These are phyloP conservation scores for Aspergillus haitiensis DNA, from an alignment of 495 filamentous ascomycete species.

Conservation along the genomic window DNA sequence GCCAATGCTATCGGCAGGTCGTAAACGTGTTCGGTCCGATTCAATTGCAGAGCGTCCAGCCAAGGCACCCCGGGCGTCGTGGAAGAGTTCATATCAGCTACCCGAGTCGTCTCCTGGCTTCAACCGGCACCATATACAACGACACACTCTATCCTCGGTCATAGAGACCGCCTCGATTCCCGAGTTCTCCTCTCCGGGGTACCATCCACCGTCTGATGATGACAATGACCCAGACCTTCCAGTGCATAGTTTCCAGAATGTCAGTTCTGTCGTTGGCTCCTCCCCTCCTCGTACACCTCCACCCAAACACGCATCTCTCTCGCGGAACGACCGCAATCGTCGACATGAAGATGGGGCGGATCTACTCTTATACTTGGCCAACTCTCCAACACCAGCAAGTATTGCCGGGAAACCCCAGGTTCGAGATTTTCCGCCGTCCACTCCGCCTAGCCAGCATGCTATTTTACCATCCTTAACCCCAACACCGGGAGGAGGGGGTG, in stretches of 20 bases:
- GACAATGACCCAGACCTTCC: slow-evolving; percentile 73
- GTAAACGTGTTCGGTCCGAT: slow-evolving; percentile 71
- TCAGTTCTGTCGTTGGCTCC: slow-evolving; percentile 57
- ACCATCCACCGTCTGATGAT: slow-evolving; percentile 68
- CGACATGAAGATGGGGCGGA: slow-evolving; percentile 82
- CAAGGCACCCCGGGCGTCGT: slow-evolving; percentile 58
- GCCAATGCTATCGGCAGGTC: slow-evolving; percentile 48
- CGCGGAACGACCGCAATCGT: slow-evolving; percentile 45
- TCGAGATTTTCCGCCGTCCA: slow-evolving; percentile 71
- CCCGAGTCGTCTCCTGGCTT: slow-evolving; percentile 78
- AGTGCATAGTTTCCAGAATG: slow-evolving; percentile 67
- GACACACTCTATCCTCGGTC: slow-evolving; percentile 68
- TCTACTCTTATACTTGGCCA: slow-evolving; percentile 85
- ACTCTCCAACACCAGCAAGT: slow-evolving; percentile 82
- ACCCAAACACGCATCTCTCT: slow-evolving; percentile 58
- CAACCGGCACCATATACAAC: slow-evolving; percentile 30
- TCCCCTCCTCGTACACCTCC: slow-evolving; percentile 82
- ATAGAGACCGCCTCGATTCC: slow-evolving; percentile 67
- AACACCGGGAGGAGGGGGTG: slow-evolving; percentile 68
- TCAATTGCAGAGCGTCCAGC: slow-evolving; percentile 59
- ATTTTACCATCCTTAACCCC: slow-evolving; percentile 65
- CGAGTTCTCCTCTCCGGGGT: slow-evolving; percentile 59
- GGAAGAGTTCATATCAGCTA: slow-evolving; percentile 71
- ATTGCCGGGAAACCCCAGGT: slow-evolving; percentile 37
- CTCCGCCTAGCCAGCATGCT: slow-evolving; percentile 77